These are phyloP conservation scores for Phaseolus lunatus DNA, from an alignment of 306 rosid species.

Conservation along the genomic window DNA sequence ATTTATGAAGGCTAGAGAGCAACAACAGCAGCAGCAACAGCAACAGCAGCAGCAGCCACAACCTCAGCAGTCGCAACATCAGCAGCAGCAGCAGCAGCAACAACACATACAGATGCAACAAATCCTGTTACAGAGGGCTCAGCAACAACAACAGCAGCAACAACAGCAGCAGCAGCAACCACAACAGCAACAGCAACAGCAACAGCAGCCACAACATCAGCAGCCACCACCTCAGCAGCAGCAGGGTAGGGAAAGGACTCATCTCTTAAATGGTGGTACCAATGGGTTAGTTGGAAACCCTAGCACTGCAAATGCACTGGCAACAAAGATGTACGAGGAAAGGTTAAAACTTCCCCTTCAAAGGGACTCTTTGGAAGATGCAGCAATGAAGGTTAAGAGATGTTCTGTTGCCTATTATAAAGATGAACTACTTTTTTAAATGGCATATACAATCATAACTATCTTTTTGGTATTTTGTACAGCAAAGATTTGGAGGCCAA, in stretches of 20 bases:
- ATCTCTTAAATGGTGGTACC: constrained; percentile 79
- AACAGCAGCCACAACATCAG: constrained; percentile 59
- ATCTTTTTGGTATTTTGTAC: constrained; percentile 46
- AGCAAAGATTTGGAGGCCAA: constrained; percentile 93
- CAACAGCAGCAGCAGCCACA: constrained; percentile 63
- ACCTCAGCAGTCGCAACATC: constrained; percentile 53
- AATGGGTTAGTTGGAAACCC: constrained; percentile 92
- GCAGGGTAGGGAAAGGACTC: constrained; percentile 95
- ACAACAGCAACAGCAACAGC: constrained; percentile 64
- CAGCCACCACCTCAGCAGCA: constrained; percentile 60
- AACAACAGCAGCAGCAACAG: constrained; percentile 78
- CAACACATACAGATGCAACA: constrained; percentile 86
- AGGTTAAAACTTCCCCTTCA: constrained; percentile 87
- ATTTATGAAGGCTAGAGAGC: constrained; percentile 86
- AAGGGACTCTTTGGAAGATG: constrained; percentile 94
- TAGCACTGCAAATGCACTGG: constrained; percentile 90
- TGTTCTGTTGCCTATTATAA: constrained; percentile 39
- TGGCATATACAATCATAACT: constrained; percentile 37
- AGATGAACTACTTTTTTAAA: constrained; percentile 27
- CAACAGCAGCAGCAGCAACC: constrained; percentile 52
- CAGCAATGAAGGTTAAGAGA: constrained; percentile 75
- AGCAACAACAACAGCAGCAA: constrained; percentile 56
- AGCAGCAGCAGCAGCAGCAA: constrained; percentile 66
- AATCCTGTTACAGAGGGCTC: constrained; percentile 71
- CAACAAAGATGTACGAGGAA: constrained; percentile 95